Conservation (phyloP, 805 yeast species). For the Lipomyces spencermartinsiae region DNA sequence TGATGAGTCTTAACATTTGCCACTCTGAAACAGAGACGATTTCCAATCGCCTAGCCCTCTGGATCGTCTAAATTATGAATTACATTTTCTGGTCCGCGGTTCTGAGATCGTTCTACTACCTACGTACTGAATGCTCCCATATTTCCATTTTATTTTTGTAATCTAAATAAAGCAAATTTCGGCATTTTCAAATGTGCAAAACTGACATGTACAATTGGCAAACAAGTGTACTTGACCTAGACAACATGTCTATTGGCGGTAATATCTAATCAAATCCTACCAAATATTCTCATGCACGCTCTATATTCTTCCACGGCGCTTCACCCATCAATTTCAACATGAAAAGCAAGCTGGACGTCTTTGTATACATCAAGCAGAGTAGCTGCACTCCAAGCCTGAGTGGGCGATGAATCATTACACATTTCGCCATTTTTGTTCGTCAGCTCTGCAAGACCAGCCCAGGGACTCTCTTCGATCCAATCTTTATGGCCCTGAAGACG, state of each 20-base stretch:
- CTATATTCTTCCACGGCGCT: neutral
- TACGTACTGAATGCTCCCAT: too few species aligned
- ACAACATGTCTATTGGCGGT: neutral
- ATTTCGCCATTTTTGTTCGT: conserved; percentile 85
- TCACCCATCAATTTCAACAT: neutral
- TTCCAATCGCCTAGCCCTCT: too few species aligned
- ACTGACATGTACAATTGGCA: too few species aligned
- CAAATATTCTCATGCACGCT: neutral
- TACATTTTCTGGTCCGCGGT: too few species aligned
- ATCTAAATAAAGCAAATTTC: too few species aligned
- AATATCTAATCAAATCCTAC: neutral
- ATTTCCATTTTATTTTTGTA: too few species aligned
- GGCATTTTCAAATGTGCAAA: too few species aligned
- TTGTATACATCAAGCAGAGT: conserved; percentile 80
- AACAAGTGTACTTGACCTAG: too few species aligned
- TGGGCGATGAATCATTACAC: conserved; percentile 88
- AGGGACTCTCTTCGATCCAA: conserved; percentile 76
- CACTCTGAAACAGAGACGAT: neutral
- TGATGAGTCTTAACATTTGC: neutral
- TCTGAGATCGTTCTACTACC: too few species aligned
- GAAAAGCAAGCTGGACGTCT: conserved; percentile 49
- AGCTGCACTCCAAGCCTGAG: conserved; percentile 96
- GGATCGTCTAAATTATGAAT: too few species aligned
- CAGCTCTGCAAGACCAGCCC: conserved; percentile 94
- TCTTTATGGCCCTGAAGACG: conserved; percentile 68